A percentile compares a stretch with the other conserved stretches of the same genome.
These are phyloP conservation scores for Acacia melanoxylon DNA, from an alignment of 306 rosid genomes.

Conservation along the genomic window DNA sequence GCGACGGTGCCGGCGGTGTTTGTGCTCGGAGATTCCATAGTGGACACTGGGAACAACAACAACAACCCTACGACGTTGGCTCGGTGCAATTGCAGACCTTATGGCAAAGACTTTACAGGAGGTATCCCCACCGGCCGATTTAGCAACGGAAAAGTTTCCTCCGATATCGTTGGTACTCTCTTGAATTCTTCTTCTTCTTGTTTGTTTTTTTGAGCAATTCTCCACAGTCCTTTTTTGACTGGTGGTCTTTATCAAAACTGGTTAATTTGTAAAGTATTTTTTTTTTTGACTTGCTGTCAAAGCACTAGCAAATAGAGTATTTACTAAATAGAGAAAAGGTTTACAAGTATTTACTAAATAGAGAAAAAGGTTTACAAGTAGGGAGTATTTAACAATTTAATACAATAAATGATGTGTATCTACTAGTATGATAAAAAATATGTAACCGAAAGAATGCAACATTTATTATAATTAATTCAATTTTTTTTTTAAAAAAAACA, in stretches of 20 bases:
- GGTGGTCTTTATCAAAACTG: background rate
- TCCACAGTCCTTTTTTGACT: background rate
- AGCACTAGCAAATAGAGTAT: too few relatives aligned
- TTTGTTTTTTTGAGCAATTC: background rate
- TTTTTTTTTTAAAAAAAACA: too few relatives aligned
- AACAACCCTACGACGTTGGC: slow-evolving; percentile 31
- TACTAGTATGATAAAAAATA: background rate
- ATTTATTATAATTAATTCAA: too few relatives aligned
- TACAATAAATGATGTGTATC: background rate
- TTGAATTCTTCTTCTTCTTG: background rate
- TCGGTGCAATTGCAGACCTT: slow-evolving; percentile 39
- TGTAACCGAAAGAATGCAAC: background rate
- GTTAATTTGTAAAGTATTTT: too few relatives aligned
- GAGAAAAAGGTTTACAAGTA: background rate
- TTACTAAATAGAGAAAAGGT: background rate
- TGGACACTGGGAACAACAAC: slow-evolving; percentile 86
- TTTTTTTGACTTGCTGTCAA: too few relatives aligned
- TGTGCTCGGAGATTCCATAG: slow-evolving; percentile 72
- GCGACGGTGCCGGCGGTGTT: slow-evolving; percentile 55
- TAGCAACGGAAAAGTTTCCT: slow-evolving; percentile 49
- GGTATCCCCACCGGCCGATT: slow-evolving; percentile 44
- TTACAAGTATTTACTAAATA: too few relatives aligned
- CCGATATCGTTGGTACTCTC: slow-evolving; percentile 40
- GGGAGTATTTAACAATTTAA: background rate
- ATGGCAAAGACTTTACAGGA: slow-evolving; percentile 42